These are phyloP conservation scores for Naegleria lovaniensis DNA, from an alignment of 208 protist species.

Conservation along the genomic window DNA sequence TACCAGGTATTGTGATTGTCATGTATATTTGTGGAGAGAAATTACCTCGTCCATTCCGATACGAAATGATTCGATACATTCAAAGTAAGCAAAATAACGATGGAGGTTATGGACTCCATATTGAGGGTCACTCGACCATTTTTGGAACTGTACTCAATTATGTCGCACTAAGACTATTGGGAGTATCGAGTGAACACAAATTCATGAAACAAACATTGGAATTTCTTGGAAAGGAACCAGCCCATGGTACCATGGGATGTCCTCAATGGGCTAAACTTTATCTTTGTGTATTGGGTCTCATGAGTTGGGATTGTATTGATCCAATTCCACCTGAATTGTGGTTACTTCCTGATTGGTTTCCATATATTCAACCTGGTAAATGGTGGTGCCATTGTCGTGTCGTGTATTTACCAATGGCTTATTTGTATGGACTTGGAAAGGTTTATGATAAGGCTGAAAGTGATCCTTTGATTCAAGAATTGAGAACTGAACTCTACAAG, in stretches of 20 bases:
- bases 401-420: slow-evolving; percentile 90
- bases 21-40: slow-evolving; percentile 65
- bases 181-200: slow-evolving; percentile 63
- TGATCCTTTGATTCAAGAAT: slow-evolving; percentile 51
- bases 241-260: slow-evolving; percentile 71
- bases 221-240: slow-evolving; percentile 61
- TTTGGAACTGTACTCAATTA: slow-evolving; percentile 91
- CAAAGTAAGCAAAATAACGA: slow-evolving; percentile 84
- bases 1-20: slow-evolving; percentile 78
- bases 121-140: slow-evolving; percentile 87
- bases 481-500: slow-evolving; percentile 79
- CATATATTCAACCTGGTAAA: slow-evolving; percentile 67
- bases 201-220: slow-evolving; percentile 51
- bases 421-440: slow-evolving; percentile 81
- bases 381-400: slow-evolving; percentile 92
- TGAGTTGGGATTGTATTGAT: slow-evolving; percentile 83
- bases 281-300: slow-evolving; percentile 79
- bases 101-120: slow-evolving; percentile 91
- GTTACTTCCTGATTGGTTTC: slow-evolving; percentile 77
- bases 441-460: slow-evolving; percentile 38
- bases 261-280: slow-evolving; percentile 95
- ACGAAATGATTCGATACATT: slow-evolving; percentile 85
- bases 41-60: slow-evolving; percentile 48
- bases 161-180: slow-evolving; percentile 82
- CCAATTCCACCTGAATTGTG: slow-evolving; percentile 84